A percentile compares a stretch with the other conserved stretches of the same genome.
phyloP scores from a whole-genome alignment of 176 grass and related monocot species.

The Avena eriantha region DNA sequence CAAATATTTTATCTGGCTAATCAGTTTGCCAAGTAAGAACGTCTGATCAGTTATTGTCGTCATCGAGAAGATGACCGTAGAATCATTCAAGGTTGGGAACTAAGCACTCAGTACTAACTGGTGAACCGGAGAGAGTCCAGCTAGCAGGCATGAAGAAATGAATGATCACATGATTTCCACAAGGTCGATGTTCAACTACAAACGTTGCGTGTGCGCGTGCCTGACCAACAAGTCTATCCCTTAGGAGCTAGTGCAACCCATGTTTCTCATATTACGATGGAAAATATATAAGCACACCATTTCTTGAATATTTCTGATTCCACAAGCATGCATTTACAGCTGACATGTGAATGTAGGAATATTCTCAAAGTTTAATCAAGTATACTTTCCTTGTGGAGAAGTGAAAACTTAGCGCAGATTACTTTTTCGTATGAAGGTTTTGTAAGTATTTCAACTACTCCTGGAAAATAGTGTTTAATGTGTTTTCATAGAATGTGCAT shows the following conservation, averaged over 20 bases:
- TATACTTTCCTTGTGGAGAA: neutral
- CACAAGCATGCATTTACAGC: neutral
- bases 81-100: slow-evolving; percentile 30
- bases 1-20: slow-evolving; percentile 20
- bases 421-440: neutral
- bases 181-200: slow-evolving; percentile 39
- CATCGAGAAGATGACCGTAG: neutral
- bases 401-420: neutral
- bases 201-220: neutral
- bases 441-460: neutral
- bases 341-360: neutral
- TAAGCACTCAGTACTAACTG: slow-evolving; percentile 33
- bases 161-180: neutral
- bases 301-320: neutral
- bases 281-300: neutral
- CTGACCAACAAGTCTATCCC: neutral
- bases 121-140: slow-evolving; percentile 35
- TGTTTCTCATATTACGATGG: slow-evolving; percentile 5
- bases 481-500: neutral
- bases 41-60: slow-evolving; percentile 9
- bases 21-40: slow-evolving; percentile 6
- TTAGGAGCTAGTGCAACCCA: neutral
- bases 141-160: neutral
- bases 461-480: neutral
- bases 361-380: neutral